Conservation (phyloP, 495 filamentous ascomycete species). For the Hyaloscypha variabilis region DNA sequence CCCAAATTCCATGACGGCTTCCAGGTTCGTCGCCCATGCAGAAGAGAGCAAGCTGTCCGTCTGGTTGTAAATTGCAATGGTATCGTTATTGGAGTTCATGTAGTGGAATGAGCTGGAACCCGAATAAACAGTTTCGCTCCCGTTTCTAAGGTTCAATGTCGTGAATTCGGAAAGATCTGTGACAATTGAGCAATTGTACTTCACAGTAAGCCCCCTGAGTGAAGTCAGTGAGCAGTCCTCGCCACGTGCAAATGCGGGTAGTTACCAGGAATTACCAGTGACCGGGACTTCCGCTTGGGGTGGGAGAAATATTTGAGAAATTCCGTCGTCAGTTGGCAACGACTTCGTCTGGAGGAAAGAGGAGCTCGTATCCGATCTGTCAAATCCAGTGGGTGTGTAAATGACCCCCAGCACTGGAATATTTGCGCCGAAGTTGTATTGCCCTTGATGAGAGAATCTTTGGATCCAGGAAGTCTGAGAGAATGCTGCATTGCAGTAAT, state of each 20-base stretch:
- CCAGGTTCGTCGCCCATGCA: background rate
- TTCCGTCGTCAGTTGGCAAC: conserved; percentile 1
- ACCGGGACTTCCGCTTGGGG: conserved; percentile 9
- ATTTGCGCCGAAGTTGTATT: background rate
- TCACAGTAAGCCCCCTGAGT: too few species aligned
- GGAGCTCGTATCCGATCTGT: background rate
- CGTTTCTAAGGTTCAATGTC: conserved; percentile 1
- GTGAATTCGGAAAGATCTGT: conserved; percentile 1
- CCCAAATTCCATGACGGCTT: conserved; percentile 13
- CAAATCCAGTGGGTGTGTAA: background rate
- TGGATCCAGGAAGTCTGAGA: background rate
- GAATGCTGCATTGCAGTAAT: too few species aligned
- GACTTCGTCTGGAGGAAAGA: conserved; percentile 1
- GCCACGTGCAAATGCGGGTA: background rate
- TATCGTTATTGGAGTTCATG: conserved; percentile 3
- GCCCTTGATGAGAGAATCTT: too few species aligned
- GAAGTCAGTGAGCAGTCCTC: too few species aligned
- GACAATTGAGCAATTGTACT: conserved; percentile 12
- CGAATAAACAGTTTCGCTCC: background rate
- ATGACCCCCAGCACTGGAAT: conserved; percentile 11
- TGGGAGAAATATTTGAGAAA: conserved; percentile 8
- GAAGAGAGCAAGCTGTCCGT: background rate
- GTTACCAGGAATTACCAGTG: conserved; percentile 1
- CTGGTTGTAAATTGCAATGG: conserved; percentile 7
- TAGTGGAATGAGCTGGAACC: background rate